Evolutionary conservation across 2,329 filamentous ascomycete species (phyloP), one percentile per base, ranked within the genome.

Genomic region (Shiraia bambusicola): DNA sequence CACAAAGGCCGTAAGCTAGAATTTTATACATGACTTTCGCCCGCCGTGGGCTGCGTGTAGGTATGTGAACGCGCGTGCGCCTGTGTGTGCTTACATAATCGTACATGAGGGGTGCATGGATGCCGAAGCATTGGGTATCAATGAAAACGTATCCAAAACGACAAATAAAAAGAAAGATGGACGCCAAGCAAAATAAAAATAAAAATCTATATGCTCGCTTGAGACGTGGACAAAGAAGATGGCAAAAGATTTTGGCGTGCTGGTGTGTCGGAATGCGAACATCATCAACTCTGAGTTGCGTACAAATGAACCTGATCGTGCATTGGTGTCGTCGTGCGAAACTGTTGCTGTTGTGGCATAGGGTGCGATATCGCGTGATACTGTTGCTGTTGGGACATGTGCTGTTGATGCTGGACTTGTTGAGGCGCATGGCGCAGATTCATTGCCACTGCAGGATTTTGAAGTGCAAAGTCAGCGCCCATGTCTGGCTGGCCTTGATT

Each of bases 221-320:
- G 34, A 25, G 27, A 42, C 29, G 40, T 32, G 32, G 6, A 25
- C n/a, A 42, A 43, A 17, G 19, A 30, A 38, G 28, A 34, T 37
- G 22, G 28, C 25, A n/a, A 11, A n/a, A 16, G 27, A 33, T 31
- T 28, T 47, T 19, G 28, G 17, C 38, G 31, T 42, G 25, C 28
- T 27, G n/a, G 40, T 13, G 11, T 29, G 45, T 26, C 25, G 39
- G 46, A 29, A 34, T 39, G 15, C 22, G 35, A 17, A 28, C 24
- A 25, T 43, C 27, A 43, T 44, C 47, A 53, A 30, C 34, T 48
- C 33, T 58, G 53, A 28, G 49, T 54, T 35, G 55, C 43, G 36
- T 55, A 60, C 43, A 56, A 41, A n/a, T 57, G 55, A 19, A 56
- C 34, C 16, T 59, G 56, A 14, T 58, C 54, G 37, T 57, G 51